Conservation (phyloP, 805 yeast genomes). For the Cyberlindnera mycetangii region DNA sequence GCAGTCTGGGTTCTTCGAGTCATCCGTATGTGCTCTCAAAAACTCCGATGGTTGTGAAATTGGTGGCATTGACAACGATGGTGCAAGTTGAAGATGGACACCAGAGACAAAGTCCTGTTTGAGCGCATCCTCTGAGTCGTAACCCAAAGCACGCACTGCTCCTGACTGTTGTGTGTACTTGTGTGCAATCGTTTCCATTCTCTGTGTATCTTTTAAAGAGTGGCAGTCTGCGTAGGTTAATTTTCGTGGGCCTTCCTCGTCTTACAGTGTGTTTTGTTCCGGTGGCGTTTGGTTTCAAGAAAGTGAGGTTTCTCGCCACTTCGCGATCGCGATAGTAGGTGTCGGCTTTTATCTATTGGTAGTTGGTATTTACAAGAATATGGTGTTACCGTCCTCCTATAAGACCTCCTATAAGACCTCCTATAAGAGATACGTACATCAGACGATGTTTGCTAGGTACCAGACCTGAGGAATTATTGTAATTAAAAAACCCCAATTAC, state of each 20-base stretch:
- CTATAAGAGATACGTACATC: too few relatives aligned
- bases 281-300: neutral
- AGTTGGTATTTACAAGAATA: neutral
- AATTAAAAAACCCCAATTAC: too few relatives aligned
- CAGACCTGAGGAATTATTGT: too few relatives aligned
- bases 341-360: neutral
- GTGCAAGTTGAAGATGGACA: slow-evolving; percentile 39
- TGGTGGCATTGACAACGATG: slow-evolving; percentile 73
- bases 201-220: neutral
- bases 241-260: too few relatives aligned
- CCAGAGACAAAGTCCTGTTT: slow-evolving; percentile 35
- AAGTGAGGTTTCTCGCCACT: neutral
- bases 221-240: too few relatives aligned
- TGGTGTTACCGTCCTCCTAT: too few relatives aligned
- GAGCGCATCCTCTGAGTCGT: slow-evolving; percentile 31
- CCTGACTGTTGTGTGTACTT: slow-evolving; percentile 22
- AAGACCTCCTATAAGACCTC: too few relatives aligned
- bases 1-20: slow-evolving; percentile 87
- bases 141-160: slow-evolving; percentile 18
- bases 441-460: too few relatives aligned
- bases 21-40: slow-evolving; percentile 97
- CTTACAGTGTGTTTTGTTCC: too few relatives aligned
- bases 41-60: slow-evolving; percentile 88
- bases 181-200: slow-evolving; percentile 26
- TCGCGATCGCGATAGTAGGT: neutral